Base-by-base conservation (phyloP, 108 stramenopile species). In the Cyclotella sp. region DNA sequence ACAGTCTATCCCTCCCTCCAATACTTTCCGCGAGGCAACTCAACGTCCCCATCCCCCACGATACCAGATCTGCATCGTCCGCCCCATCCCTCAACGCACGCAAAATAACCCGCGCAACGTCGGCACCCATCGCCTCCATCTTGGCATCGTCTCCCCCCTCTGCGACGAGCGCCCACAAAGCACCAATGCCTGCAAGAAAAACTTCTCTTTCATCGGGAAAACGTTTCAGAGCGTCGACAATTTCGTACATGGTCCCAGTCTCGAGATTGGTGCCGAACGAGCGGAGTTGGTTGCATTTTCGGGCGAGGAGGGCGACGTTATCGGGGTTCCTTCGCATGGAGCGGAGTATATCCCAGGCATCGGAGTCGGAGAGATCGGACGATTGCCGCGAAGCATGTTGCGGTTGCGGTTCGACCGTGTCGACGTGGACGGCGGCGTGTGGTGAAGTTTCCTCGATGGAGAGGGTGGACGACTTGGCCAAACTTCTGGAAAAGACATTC, bases 341-440 rank as follows among this genome's bases (percentile, higher is more conserved):
- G n/a, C 51, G 46, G 21, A 73, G 42, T n/a, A 73, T 51, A 22
- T 73, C 72, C 72, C 72, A 73, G 0, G 72, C 72, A 63, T 73
- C 72, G 43, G 60, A 30, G 30, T 26, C 28, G 12, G 72, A 49
- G 3, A 28, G 47, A 51, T 34, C 26, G 52, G 22, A 22, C 22
- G 11, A 22, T 55, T 12, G 11, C 3, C 55, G n/a, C 24, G 11
- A 24, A 2, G n/a, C 3, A 12, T 26, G n/a, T 55, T n/a, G n/a
- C n/a, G n/a, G n/a, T n/a, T n/a, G n/a, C n/a, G 55, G 24, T 1
- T n/a, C 24, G 24, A 12, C 21, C 11, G 22, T 22, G 24, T 21
- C 55, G 24, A 12, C 24, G 34, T 21, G 13, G 24, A 12, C 24
- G 34, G 4, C 6, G 34, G 34, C 34, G 34, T 34, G 34, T 34